Evolutionary conservation across 2,329 filamentous ascomycete genomes (phyloP).

Genomic region (Sporothrix humicola): DNA sequence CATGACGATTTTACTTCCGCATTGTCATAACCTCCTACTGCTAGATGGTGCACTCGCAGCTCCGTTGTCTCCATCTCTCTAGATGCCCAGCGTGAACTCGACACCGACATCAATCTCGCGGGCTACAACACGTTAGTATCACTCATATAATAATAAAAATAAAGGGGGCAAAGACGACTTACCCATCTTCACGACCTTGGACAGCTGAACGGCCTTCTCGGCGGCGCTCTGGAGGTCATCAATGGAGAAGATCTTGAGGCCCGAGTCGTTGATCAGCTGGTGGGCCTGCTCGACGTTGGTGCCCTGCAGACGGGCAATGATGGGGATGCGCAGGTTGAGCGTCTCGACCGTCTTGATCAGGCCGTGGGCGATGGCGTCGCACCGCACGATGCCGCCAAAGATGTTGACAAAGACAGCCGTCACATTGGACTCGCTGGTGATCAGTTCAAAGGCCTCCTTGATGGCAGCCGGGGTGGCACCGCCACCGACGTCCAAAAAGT

Average conservation of each 20-base stretch:
- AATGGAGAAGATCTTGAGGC: constrained; percentile 99
- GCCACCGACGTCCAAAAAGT: constrained; percentile 98
- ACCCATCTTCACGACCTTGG: constrained; percentile 99
- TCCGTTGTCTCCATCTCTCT: constrained; percentile 43
- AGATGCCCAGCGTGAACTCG: constrained; percentile 94
- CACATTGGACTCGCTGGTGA: constrained; percentile 97
- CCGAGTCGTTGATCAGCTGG: constrained; percentile 92
- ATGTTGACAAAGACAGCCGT: constrained; percentile 99
- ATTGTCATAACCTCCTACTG: not conserved
- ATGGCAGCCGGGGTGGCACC: constrained; percentile 97
- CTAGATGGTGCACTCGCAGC: not conserved
- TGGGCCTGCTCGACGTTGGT: constrained; percentile 97
- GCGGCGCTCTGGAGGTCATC: constrained; percentile 96
- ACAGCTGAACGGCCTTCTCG: constrained; percentile 98
- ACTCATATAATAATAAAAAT: not conserved
- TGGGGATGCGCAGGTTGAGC: constrained; percentile 95
- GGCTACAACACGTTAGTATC: constrained; percentile 46
- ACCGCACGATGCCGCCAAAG: constrained; percentile 97
- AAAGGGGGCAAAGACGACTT: constrained; percentile 49
- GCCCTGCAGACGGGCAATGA: constrained; percentile 95
- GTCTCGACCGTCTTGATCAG: constrained; percentile 92
- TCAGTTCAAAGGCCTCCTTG: constrained; percentile 96
- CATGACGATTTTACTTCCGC: constrained; percentile 1
- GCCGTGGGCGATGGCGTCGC: constrained; percentile 95
- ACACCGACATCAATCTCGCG: constrained; percentile 97